Evolutionary conservation across 2,329 filamentous ascomycete genomes (phyloP).

Genomic region (Aureobasidium pullulans): DNA sequence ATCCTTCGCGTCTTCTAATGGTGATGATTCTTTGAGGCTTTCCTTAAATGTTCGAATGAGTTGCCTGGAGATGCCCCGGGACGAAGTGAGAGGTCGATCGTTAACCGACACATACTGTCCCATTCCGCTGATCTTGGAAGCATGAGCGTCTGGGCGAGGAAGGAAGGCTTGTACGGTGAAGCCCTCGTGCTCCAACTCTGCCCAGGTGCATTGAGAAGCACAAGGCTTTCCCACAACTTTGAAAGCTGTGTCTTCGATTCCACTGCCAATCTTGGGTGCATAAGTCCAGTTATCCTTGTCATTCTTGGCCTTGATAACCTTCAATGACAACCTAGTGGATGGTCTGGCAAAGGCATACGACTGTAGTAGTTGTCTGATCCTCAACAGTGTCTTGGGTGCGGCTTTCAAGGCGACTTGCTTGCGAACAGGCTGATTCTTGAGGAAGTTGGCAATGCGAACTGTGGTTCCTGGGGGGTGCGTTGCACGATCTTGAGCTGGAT

Average conservation of each 20-base stretch:
- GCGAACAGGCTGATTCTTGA: slow-evolving; percentile 56
- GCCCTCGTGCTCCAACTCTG: slow-evolving; percentile 27
- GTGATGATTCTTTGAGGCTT: slow-evolving; percentile 30
- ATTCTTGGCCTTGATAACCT: slow-evolving; percentile 46
- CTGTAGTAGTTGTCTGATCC: slow-evolving; percentile 54
- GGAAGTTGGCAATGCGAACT: slow-evolving; percentile 53
- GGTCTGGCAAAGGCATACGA: slow-evolving; percentile 61
- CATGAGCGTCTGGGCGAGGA: slow-evolving; percentile 42
- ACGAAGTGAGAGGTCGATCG: slow-evolving; percentile 53
- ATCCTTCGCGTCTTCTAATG: slow-evolving; percentile 34
- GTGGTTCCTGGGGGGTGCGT: slow-evolving; percentile 63
- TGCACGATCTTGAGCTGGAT: slow-evolving; percentile 31
- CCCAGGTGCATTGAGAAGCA: slow-evolving; percentile 47
- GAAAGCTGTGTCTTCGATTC: slow-evolving; percentile 51
- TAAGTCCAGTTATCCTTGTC: slow-evolving; percentile 55
- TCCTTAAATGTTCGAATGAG: slow-evolving; percentile 48
- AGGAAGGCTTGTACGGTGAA: slow-evolving; percentile 53
- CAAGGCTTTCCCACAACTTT: slow-evolving; percentile 56
- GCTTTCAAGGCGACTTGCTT: slow-evolving; percentile 52
- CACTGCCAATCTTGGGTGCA: slow-evolving; percentile 45
- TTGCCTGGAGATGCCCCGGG: slow-evolving; percentile 53
- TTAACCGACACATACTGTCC: slow-evolving; percentile 61
- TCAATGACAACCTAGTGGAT: slow-evolving; percentile 53
- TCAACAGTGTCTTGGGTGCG: slow-evolving; percentile 48
- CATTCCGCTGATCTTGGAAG: slow-evolving; percentile 32